Evolutionary conservation across 176 grass and related monocot genomes (phyloP).

Genomic region (Oryza coarctata): DNA sequence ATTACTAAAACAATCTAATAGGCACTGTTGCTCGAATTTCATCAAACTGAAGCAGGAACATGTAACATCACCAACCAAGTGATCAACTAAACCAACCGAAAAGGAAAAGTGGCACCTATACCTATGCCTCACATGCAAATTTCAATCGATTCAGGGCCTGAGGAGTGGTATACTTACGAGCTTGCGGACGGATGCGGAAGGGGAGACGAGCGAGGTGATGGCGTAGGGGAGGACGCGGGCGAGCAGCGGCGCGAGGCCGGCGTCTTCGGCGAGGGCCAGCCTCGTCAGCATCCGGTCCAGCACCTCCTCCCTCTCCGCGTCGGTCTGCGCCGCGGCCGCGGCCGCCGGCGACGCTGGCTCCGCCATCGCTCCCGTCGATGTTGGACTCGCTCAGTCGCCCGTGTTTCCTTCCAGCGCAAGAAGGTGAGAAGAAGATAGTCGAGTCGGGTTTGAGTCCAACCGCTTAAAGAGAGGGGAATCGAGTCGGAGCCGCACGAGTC

Average conservation of each 20-base stretch:
- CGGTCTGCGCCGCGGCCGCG: slow-evolving; percentile 39
- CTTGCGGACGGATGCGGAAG: slow-evolving; percentile 68
- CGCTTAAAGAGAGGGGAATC: not conserved
- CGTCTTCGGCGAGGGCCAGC: slow-evolving; percentile 79
- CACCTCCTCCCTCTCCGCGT: slow-evolving; percentile 67
- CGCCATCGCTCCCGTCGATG: slow-evolving; percentile 43
- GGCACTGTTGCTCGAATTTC: not conserved
- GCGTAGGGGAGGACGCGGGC: slow-evolving; percentile 74
- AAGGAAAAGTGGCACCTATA: not conserved
- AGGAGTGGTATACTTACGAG: slow-evolving; percentile 34
- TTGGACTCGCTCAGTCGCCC: slow-evolving; percentile 24
- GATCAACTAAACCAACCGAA: not conserved
- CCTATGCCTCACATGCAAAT: not conserved
- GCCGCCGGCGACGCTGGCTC: slow-evolving; percentile 38
- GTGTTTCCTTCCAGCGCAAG: slow-evolving; percentile 40
- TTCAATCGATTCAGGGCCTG: not conserved
- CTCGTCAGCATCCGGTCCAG: slow-evolving; percentile 87
- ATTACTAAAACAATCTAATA: not conserved
- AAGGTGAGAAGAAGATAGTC: not conserved
- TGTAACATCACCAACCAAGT: not conserved
- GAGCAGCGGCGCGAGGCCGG: slow-evolving; percentile 73
- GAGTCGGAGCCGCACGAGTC: no score
- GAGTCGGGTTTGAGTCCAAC: not conserved
- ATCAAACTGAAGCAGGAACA: slow-evolving; percentile 1
- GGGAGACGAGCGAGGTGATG: slow-evolving; percentile 79